Conservation (phyloP, 1,284 basidiomycete genomes). For the Mycena sp. region DNA sequence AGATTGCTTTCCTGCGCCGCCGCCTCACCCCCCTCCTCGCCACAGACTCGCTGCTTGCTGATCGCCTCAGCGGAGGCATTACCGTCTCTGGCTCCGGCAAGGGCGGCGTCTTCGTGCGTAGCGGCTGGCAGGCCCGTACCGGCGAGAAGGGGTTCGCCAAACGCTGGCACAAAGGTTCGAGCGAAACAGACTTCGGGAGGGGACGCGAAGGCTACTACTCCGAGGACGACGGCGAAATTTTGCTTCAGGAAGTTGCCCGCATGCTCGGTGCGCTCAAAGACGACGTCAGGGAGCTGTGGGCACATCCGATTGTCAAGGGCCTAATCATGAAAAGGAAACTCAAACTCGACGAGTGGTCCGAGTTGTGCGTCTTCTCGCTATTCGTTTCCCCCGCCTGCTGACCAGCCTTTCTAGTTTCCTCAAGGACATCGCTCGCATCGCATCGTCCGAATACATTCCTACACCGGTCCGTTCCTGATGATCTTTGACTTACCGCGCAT, state of each 20-base stretch:
- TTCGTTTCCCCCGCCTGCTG: slow-evolving; percentile 24
- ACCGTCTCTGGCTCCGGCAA: slow-evolving; percentile 75
- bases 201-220: slow-evolving; percentile 42
- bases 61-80: slow-evolving; percentile 77
- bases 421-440: slow-evolving; percentile 73
- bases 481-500: slow-evolving; percentile 36
- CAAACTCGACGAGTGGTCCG: slow-evolving; percentile 84
- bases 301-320: slow-evolving; percentile 70
- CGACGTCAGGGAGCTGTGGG: slow-evolving; percentile 76
- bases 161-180: slow-evolving; percentile 41
- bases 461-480: slow-evolving; percentile 62
- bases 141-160: slow-evolving; percentile 59
- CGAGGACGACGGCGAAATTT: slow-evolving; percentile 55
- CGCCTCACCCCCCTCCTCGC: slow-evolving; percentile 68
- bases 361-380: slow-evolving; percentile 77
- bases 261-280: slow-evolving; percentile 65
- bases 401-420: slow-evolving; percentile 65
- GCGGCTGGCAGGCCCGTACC: slow-evolving; percentile 78
- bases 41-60: slow-evolving; percentile 69
- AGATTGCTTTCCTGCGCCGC: slow-evolving; percentile 64
- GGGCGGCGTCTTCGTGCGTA: slow-evolving; percentile 78
- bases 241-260: slow-evolving; percentile 67
- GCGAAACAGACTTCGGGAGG: slow-evolving; percentile 44
- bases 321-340: slow-evolving; percentile 74
- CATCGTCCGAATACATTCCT: slow-evolving; percentile 72